Base-by-base conservation (phyloP, 345 rosid genomes). In the Aurinia saxatilis region DNA sequence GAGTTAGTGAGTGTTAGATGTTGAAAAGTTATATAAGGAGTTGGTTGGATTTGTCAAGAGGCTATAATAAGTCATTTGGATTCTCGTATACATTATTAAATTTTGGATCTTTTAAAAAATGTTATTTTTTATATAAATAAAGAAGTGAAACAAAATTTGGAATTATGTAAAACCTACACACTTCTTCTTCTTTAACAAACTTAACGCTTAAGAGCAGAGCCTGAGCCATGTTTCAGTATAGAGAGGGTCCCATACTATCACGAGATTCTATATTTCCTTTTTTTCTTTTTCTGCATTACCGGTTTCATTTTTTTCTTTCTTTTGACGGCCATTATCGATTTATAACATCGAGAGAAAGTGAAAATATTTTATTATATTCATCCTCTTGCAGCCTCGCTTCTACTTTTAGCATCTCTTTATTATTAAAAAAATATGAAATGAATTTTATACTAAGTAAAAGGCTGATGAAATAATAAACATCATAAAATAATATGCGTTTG, bases 151-250 rank as follows among this genome's bases (percentile, higher is more conserved):
- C 7, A 38, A 14, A 25, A n/a, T 12, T 5, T 13, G 36, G 8
- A 40, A 15, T 25, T 42, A 23, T 46, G 57, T 56, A 16, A 34
- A 50, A 27, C 38, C 29, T 33, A 13, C 33, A 25, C 29, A 37
- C 19, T 17, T 50, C 21, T 36, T 2, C 25, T 1, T 21, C 25
- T 27, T 27, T 57, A 19, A 29, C 34, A 57, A 48, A 21, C 38
- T 58, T 40, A 56, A 58, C 72, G 72, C 72, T 33, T 58, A 23
- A 15, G 52, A 45, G 12, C 66, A 58, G 59, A 58, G 31, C 45
- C 72, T 23, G 44, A 57, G 31, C 38, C 64, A 48, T 57, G 23
- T 30, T 57, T 57, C 50, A 47, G 64, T 57, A 33, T 50, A 45
- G 10, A 31, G 13, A 21, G 50, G 71, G 72, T 40, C 72, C 71